Evolutionary conservation across 805 yeast genomes (phyloP), one percentile per base, ranked within the genome.

Genomic region (Sungouiella blattae): DNA sequence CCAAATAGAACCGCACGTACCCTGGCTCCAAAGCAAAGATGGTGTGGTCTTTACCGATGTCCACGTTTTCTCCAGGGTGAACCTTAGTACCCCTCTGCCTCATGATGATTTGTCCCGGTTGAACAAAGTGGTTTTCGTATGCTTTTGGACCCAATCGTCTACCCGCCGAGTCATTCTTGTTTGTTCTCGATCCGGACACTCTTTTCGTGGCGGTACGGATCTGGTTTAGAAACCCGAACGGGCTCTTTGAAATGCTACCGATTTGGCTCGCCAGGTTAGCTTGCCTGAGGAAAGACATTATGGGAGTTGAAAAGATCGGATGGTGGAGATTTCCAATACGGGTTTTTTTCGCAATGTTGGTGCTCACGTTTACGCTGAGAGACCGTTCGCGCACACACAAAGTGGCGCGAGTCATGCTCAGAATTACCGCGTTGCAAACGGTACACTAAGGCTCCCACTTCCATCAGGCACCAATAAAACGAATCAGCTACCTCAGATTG

Each of bases 71-170:
- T 22, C 98, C 98, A 0, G 98, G 98, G 55, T 79, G 93, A 59
- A 89, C 84, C 53, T 78, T 83, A 13, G 98, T 87, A 51, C 98
- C 98, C 58, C 98, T 77, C 57, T 93, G 98, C 58, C 97, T 79
- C 78, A 85, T 77, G 25, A 93, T 71, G 47, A 93, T 88, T 52
- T 88, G 85, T 7, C 97, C 97, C 1, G 86, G 79, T 32, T 73
- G 71, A 1, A 91, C 96, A 30, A 58, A 66, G 54, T 77, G 71
- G 26, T 93, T 88, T 53, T 91, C 96, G 43, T 83, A 77, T 32
- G 75, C 84, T 64, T 93, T 93, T 23, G 94, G 84, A 17, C 98
- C 98, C 33, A 93, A 67, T 55, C 98, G 73, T 60, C 94, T 80
- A 69, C 98, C 98, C 3, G 87, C 87, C 11, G 98, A 89, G 60